A percentile compares a stretch with the other conserved stretches of the same genome.
phyloP scores from a whole-genome alignment of 2,329 filamentous ascomycete genomes.

The Alternaria angustiovoidea region DNA sequence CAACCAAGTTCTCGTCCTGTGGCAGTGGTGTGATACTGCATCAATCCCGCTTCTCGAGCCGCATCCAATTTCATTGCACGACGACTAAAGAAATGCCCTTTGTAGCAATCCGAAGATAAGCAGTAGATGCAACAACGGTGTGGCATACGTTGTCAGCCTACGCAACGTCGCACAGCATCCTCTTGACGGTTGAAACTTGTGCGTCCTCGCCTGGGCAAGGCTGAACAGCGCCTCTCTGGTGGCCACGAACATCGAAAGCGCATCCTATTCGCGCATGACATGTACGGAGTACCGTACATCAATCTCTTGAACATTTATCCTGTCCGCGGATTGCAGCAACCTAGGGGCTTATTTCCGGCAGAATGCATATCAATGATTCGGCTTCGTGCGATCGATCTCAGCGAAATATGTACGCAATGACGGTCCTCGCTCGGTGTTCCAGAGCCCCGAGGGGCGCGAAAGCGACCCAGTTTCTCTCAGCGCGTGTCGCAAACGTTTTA shows the following conservation, averaged over 20 bases:
- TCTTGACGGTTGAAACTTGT: not conserved
- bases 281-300: not conserved
- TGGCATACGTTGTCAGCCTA: conserved; percentile 6
- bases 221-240: not conserved
- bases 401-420: conserved; percentile 9
- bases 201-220: not conserved
- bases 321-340: not conserved
- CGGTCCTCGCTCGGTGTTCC: conserved; percentile 12
- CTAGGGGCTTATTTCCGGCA: conserved; percentile 4
- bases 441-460: conserved; percentile 8
- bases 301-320: not conserved
- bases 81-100: not conserved
- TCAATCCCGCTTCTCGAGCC: conserved; percentile 6
- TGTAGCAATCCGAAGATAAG: not conserved
- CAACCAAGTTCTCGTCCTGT: not conserved
- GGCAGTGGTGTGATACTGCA: conserved; percentile 5
- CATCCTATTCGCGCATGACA: not conserved
- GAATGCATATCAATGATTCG: not conserved
- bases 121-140: not conserved
- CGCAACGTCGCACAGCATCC: conserved; percentile 1
- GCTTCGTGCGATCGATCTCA: conserved; percentile 17
- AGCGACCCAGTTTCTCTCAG: conserved; percentile 1
- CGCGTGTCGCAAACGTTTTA: conserved; percentile 2
- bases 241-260: not conserved
- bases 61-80: not conserved